Percentiles rank a stretch among this genome's conserved stretches.
Evolutionary conservation across 768 basidiomycete genomes (phyloP).

Genomic region (Lactarius sanguifluus): DNA sequence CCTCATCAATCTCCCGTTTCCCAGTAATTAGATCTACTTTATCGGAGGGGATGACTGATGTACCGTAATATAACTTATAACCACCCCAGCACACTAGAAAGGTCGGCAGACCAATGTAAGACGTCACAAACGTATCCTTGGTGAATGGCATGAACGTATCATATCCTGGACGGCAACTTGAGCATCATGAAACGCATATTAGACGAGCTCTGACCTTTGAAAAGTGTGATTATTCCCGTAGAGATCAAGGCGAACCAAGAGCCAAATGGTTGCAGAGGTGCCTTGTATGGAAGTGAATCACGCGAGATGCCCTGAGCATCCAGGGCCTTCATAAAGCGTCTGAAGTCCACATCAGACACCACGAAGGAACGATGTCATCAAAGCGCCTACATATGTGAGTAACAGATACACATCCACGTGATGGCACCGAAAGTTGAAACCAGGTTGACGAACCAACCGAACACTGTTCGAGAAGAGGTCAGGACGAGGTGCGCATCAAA

Average conservation of each 20-base stretch:
- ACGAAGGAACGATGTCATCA: not conserved
- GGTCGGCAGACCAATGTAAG: slow-evolving; percentile 38
- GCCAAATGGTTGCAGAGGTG: slow-evolving; percentile 63
- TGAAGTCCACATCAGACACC: slow-evolving; percentile 24
- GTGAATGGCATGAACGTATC: slow-evolving; percentile 48
- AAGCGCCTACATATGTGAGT: slow-evolving; percentile 53
- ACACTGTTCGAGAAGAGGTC: slow-evolving; percentile 28
- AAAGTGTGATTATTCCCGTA: slow-evolving; percentile 53
- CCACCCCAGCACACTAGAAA: slow-evolving; percentile 41
- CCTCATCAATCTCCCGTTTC: slow-evolving; percentile 59
- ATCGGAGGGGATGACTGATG: slow-evolving; percentile 40
- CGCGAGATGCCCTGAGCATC: slow-evolving; percentile 44
- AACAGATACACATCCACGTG: slow-evolving; percentile 49
- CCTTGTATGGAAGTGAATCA: slow-evolving; percentile 49
- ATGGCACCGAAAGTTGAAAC: slow-evolving; percentile 44
- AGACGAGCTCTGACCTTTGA: slow-evolving; percentile 45
- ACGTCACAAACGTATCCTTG: slow-evolving; percentile 62
- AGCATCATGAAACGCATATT: slow-evolving; percentile 32
- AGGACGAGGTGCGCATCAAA: slow-evolving; percentile 5
- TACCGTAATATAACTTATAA: slow-evolving; percentile 40
- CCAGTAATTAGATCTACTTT: slow-evolving; percentile 63
- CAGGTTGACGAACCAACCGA: slow-evolving; percentile 43
- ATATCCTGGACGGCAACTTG: slow-evolving; percentile 35
- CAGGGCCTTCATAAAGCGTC: slow-evolving; percentile 52
- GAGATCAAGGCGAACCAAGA: slow-evolving; percentile 57